Conservation (phyloP, 2,329 filamentous ascomycete genomes). For the Chrysosporium queenslandicum region DNA sequence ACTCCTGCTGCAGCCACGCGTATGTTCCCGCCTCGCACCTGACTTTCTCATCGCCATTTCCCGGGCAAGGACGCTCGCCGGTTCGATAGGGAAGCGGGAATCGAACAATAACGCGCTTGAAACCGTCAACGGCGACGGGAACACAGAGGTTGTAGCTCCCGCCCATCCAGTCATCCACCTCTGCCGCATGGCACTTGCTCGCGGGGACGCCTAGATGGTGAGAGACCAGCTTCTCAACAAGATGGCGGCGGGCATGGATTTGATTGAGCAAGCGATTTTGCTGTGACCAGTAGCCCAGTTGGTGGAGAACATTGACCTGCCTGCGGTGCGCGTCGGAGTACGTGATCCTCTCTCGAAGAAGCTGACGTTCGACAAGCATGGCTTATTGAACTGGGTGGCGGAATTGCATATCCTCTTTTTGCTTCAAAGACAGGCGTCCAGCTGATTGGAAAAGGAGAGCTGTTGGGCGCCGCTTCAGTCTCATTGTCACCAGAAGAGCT, state of each 20-base stretch:
- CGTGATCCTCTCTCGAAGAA: not conserved
- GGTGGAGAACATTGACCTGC: conserved; percentile 22
- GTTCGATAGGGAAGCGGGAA: conserved; percentile 14
- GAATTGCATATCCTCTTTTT: too few species aligned
- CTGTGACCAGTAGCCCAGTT: conserved; percentile 19
- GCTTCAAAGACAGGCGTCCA: too few species aligned
- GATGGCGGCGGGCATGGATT: not conserved
- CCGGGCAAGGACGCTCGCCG: conserved; percentile 6
- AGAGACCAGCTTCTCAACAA: conserved; percentile 9
- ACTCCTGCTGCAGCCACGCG: conserved; percentile 13
- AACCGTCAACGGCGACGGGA: conserved; percentile 2
- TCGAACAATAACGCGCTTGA: conserved; percentile 5
- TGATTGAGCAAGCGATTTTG: conserved; percentile 7
- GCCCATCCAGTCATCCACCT: conserved; percentile 18
- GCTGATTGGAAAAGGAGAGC: too few species aligned
- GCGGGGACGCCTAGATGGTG: conserved; percentile 13
- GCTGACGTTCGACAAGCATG: not conserved
- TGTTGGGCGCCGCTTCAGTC: too few species aligned
- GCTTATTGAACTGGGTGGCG: too few species aligned
- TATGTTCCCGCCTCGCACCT: conserved; percentile 16
- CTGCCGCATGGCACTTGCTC: conserved; percentile 8
- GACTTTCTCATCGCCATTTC: conserved; percentile 16
- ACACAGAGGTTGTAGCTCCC: conserved; percentile 33
- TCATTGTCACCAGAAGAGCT: too few species aligned
- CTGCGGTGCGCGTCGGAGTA: conserved; percentile 5